These are phyloP conservation scores for Fusarium sp. DNA, from an alignment of 2,329 filamentous ascomycete species.

Conservation along the genomic window DNA sequence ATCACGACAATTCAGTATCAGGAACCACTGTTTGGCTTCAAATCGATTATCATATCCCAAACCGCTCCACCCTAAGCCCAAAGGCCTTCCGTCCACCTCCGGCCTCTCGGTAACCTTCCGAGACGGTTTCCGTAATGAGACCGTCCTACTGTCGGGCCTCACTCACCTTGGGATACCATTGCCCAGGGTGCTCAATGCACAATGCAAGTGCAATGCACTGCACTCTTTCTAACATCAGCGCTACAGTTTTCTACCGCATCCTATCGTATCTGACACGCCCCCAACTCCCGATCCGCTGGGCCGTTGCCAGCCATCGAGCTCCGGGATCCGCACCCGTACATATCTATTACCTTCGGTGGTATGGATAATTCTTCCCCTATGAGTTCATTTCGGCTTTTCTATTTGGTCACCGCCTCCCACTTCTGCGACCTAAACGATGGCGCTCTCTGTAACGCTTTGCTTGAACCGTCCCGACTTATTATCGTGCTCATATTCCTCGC, in stretches of 20 bases:
- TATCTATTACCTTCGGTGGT: constrained; percentile 20
- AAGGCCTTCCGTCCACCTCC: constrained; percentile 46
- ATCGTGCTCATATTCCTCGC: constrained; percentile 41
- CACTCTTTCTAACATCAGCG: constrained; percentile 14
- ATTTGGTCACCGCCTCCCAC: constrained; percentile 42
- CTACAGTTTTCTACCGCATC: constrained; percentile 9
- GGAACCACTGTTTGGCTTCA: constrained; percentile 15
- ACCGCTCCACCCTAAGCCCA: constrained; percentile 20
- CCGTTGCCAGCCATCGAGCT: constrained; percentile 40
- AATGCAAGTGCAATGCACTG: too few relatives aligned
- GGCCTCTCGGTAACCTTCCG: constrained; percentile 50
- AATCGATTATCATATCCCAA: constrained; percentile 19
- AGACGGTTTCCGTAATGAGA: constrained; percentile 30
- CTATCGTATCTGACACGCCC: constrained; percentile 17
- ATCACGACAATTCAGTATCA: constrained; percentile 17
- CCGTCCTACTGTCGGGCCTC: constrained; percentile 29
- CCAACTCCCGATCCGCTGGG: constrained; percentile 48
- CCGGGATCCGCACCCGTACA: constrained; percentile 32
- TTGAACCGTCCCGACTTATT: constrained; percentile 45
- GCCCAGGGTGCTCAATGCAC: constrained; percentile 3
- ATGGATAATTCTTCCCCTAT: constrained; percentile 18
- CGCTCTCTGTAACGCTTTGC: constrained; percentile 18
- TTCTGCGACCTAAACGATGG: constrained; percentile 29
- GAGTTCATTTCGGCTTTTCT: constrained; percentile 22
- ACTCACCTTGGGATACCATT: constrained; percentile 22